phyloP scores from a whole-genome alignment of 441 rosid genomes.

The Pelargonium fulgidum region DNA sequence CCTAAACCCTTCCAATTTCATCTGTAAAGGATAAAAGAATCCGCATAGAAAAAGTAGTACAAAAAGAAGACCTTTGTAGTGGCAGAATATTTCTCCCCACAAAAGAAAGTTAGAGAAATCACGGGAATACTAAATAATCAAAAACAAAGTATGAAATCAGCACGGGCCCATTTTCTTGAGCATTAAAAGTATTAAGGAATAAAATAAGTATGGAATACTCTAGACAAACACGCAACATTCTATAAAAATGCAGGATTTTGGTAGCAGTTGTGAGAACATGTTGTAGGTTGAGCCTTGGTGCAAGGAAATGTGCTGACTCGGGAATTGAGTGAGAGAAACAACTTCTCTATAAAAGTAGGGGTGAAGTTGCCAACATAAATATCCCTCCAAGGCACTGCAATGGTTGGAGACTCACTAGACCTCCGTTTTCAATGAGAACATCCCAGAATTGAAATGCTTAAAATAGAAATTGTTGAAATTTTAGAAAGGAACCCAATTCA shows the following conservation, averaged over 20 bases:
- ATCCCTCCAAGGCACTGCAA: no score
- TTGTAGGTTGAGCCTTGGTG: no score
- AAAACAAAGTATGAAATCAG: not conserved
- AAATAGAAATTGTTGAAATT: not conserved
- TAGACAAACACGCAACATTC: not conserved
- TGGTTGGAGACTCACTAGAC: no score
- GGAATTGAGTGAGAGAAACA: no score
- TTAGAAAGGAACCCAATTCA: not conserved
- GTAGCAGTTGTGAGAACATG: not conserved
- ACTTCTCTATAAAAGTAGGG: no score
- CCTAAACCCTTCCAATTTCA: not conserved
- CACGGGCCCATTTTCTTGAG: not conserved
- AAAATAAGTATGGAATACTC: not conserved
- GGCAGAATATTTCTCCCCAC: not conserved
- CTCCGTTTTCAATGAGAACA: not conserved
- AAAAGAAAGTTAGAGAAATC: not conserved
- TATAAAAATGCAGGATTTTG: not conserved
- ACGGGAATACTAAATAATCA: not conserved
- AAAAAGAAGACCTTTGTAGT: not conserved
- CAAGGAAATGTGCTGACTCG: no score
- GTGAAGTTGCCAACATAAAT: no score
- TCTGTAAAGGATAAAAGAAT: not conserved
- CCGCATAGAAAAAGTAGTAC: not conserved
- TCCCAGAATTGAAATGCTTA: not conserved
- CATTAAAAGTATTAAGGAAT: not conserved